A percentile compares a stretch with the other conserved stretches of the same genome.
Conservation (phyloP, 2,329 filamentous ascomycete species). For the Phialemoniopsis sp. region DNA sequence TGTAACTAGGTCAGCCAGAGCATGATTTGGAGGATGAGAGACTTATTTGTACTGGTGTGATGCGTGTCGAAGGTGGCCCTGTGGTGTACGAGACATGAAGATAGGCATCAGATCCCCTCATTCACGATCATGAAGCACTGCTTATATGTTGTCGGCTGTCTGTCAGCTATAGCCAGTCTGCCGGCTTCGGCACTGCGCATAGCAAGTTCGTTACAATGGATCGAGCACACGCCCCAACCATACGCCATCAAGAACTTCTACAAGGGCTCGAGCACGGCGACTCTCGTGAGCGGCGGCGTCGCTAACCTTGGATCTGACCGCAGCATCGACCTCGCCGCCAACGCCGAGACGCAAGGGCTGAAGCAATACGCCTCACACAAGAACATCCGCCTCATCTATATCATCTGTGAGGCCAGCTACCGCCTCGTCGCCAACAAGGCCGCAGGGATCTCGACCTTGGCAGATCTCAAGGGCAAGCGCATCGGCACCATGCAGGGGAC, state of each 20-base stretch:
- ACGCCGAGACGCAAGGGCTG: constrained; percentile 28
- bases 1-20: too few species aligned
- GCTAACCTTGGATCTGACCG: constrained; percentile 17
- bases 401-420: constrained; percentile 25
- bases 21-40: too few species aligned
- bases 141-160: constrained; percentile 1
- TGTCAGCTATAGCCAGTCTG: constrained; percentile 10
- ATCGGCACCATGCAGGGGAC: constrained; percentile 23
- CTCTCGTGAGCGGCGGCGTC: constrained; percentile 23
- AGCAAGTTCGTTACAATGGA: constrained; percentile 7
- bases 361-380: constrained; percentile 20
- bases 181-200: constrained; percentile 5
- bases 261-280: constrained; percentile 6
- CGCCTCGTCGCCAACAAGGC: constrained; percentile 23
- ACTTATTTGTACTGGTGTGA: too few species aligned
- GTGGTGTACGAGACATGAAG: too few species aligned
- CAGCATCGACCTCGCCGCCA: constrained; percentile 22
- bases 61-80: too few species aligned
- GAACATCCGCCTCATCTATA: constrained; percentile 24
- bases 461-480: constrained; percentile 23
- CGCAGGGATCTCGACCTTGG: constrained; percentile 15
- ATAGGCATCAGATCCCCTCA: too few species aligned
- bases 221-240: constrained; percentile 13
- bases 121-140: too few species aligned
- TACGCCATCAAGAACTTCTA: constrained; percentile 14